Percentiles rank a stretch among this genome's conserved stretches.
phyloP scores from a whole-genome alignment of 345 rosid species.

The Lepidium didymum region DNA sequence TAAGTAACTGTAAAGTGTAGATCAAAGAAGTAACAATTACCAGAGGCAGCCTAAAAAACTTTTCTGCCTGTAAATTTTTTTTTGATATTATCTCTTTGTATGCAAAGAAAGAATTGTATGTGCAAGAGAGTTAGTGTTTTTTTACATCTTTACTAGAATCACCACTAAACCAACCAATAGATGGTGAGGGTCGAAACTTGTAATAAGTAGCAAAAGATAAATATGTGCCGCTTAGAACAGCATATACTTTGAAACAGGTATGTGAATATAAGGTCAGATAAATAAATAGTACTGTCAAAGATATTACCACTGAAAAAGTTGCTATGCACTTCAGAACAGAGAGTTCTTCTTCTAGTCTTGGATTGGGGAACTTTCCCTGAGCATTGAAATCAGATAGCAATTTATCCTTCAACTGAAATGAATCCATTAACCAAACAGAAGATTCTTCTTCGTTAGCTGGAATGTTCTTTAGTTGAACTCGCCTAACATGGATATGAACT shows the following conservation, averaged over 20 bases:
- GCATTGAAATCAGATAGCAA: slow-evolving; percentile 51
- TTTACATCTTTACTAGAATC: slow-evolving; percentile 22
- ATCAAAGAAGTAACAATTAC: slow-evolving; percentile 13
- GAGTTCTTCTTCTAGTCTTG: slow-evolving; percentile 40
- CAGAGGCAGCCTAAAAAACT: neutral
- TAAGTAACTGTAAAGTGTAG: neutral
- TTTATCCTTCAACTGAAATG: slow-evolving; percentile 55
- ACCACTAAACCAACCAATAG: slow-evolving; percentile 22
- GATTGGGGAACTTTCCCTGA: slow-evolving; percentile 50
- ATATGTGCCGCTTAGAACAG: slow-evolving; percentile 45
- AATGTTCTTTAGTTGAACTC: slow-evolving; percentile 40
- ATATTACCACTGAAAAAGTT: slow-evolving; percentile 40
- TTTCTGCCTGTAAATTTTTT: slow-evolving; percentile 8
- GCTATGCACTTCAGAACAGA: slow-evolving; percentile 42
- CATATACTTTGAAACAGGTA: slow-evolving; percentile 49
- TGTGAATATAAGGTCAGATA: slow-evolving; percentile 55
- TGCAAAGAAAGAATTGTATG: slow-evolving; percentile 22
- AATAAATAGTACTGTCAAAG: slow-evolving; percentile 44
- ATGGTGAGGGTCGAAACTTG: slow-evolving; percentile 36
- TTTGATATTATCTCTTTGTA: slow-evolving; percentile 17
- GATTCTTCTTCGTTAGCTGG: slow-evolving; percentile 43
- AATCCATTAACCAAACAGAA: slow-evolving; percentile 52
- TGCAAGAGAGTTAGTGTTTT: slow-evolving; percentile 19
- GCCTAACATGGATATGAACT: slow-evolving; percentile 69
- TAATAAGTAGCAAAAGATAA: slow-evolving; percentile 46